These are phyloP conservation scores for Picea sitchensis DNA, from an alignment of 75 land plant species.

Conservation along the genomic window DNA sequence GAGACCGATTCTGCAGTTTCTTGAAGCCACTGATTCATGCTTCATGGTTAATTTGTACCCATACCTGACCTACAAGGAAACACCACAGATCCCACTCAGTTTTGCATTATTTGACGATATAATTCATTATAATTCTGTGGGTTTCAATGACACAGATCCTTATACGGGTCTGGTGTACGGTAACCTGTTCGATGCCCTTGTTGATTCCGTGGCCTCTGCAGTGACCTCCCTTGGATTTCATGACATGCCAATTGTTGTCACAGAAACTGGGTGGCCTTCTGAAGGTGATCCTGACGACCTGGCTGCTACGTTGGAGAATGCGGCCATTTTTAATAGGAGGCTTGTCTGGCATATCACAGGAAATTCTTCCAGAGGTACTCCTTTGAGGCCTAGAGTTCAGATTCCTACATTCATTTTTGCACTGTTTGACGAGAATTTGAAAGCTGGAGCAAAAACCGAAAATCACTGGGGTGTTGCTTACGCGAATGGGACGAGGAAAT, in stretches of 20 bases:
- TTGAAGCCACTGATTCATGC: slow-evolving; percentile 15
- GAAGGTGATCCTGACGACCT: slow-evolving; percentile 20
- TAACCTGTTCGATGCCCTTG: slow-evolving; percentile 67
- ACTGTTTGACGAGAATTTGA: slow-evolving; percentile 71
- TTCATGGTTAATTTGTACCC: slow-evolving; percentile 38
- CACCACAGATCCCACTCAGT: slow-evolving; percentile 15
- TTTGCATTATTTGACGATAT: slow-evolving; percentile 19
- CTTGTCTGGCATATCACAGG: slow-evolving; percentile 29
- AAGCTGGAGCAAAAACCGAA: slow-evolving; percentile 56
- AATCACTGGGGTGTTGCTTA: slow-evolving; percentile 50
- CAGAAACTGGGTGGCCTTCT: slow-evolving; percentile 92
- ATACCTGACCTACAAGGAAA: slow-evolving; percentile 22
- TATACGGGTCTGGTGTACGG: slow-evolving; percentile 34
- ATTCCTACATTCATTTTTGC: slow-evolving; percentile 59
- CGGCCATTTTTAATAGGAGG: slow-evolving; percentile 36
- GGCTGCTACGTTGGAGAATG: slow-evolving; percentile 31
- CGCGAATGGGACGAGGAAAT: slow-evolving; percentile 29
- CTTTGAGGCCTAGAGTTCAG: slow-evolving; percentile 33
- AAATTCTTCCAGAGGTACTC: slow-evolving; percentile 41
- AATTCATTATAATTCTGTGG: background rate
- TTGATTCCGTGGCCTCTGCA: slow-evolving; percentile 68
- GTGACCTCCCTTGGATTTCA: slow-evolving; percentile 51
- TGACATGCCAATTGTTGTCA: slow-evolving; percentile 49
- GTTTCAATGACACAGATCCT: slow-evolving; percentile 21
- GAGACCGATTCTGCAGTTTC: slow-evolving; percentile 24